Evolutionary conservation across 257 asterid genomes (phyloP).

Genomic region (Perilla frutescens): DNA sequence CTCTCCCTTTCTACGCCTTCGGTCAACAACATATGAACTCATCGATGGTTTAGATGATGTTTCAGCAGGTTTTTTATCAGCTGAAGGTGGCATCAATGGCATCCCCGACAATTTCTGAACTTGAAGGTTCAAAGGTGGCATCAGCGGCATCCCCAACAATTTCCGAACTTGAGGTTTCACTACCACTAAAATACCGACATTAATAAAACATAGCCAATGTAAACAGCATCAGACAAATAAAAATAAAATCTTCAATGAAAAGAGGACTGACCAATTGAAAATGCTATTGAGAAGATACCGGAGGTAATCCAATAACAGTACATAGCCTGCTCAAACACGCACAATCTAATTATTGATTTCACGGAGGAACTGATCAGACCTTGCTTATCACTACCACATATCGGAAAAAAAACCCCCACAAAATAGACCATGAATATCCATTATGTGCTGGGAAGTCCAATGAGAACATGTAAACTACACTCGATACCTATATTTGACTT

Average conservation of each 20-base stretch:
- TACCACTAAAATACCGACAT: not conserved
- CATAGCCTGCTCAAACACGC: constrained; percentile 54
- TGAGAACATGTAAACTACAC: too few relatives aligned
- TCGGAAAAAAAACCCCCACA: not conserved
- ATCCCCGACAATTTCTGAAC: not conserved
- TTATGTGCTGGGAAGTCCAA: too few relatives aligned
- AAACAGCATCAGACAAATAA: not conserved
- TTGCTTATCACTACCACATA: constrained; percentile 34
- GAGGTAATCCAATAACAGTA: constrained; percentile 89
- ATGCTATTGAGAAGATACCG: constrained; percentile 74
- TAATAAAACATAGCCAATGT: not conserved
- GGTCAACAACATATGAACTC: too few relatives aligned
- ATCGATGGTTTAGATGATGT: too few relatives aligned
- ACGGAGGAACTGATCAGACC: not conserved
- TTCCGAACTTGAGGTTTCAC: not conserved
- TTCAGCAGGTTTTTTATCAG: too few relatives aligned
- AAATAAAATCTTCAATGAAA: not conserved
- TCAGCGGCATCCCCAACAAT: not conserved
- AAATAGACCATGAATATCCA: too few relatives aligned
- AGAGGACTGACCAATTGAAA: constrained; percentile 65
- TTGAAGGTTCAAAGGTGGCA: not conserved
- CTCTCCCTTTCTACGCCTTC: too few relatives aligned
- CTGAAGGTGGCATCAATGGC: not conserved
- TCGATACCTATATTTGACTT: too few relatives aligned
- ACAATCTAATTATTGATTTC: not conserved